Percentiles rank a stretch among this genome's conserved stretches.
Evolutionary conservation across 768 basidiomycete species (phyloP).

Genomic region (Mycena floridula): DNA sequence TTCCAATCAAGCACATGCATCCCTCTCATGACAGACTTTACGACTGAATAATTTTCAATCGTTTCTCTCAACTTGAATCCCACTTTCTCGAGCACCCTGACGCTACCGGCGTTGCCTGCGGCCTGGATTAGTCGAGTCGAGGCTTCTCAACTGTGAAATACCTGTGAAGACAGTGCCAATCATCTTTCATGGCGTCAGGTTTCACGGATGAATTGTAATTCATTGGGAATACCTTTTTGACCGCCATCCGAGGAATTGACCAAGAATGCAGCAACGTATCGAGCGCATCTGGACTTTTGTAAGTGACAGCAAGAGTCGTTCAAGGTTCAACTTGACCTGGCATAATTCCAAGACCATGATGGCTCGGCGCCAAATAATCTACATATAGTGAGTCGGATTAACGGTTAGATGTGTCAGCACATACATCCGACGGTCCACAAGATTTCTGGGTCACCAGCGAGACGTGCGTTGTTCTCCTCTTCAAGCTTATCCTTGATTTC

Average conservation of each 20-base stretch:
- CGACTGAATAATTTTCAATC: slow-evolving; percentile 29
- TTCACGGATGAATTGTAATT: slow-evolving; percentile 35
- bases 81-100: slow-evolving; percentile 62
- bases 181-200: too few relatives aligned
- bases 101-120: slow-evolving; percentile 53
- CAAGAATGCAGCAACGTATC: slow-evolving; percentile 47
- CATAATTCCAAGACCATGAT: slow-evolving; percentile 72
- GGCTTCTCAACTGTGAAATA: too few relatives aligned
- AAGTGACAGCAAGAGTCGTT: too few relatives aligned
- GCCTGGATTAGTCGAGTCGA: too few relatives aligned
- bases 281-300: too few relatives aligned
- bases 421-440: slow-evolving; percentile 59
- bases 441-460: slow-evolving; percentile 47
- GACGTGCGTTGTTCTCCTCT: slow-evolving; percentile 34
- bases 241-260: slow-evolving; percentile 62
- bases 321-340: too few relatives aligned
- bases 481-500: slow-evolving; percentile 28
- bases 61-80: slow-evolving; percentile 41
- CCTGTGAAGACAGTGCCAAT: too few relatives aligned
- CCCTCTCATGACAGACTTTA: slow-evolving; percentile 30
- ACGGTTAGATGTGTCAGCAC: slow-evolving; percentile 9
- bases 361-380: slow-evolving; percentile 57
- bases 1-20: slow-evolving; percentile 31
- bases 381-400: neutral
- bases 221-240: slow-evolving; percentile 36